These are phyloP conservation scores for Cyberlindnera lachancei DNA, from an alignment of 805 yeast genomes.

Conservation along the genomic window DNA sequence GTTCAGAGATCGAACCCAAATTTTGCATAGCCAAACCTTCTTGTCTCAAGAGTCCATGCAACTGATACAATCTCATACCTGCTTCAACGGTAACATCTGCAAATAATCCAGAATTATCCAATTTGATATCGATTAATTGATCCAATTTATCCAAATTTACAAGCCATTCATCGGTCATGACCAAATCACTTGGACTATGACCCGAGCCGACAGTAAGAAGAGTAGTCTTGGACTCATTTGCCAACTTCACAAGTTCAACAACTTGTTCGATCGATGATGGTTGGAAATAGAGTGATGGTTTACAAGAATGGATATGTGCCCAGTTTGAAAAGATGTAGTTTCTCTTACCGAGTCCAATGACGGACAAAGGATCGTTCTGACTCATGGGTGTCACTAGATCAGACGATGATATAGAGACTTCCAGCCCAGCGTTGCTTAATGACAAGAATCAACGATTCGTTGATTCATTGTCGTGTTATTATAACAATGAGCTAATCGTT, in stretches of 20 bases:
- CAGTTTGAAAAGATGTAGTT: slow-evolving; percentile 43
- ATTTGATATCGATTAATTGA: slow-evolving; percentile 40
- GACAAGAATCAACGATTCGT: no score
- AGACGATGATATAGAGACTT: no score
- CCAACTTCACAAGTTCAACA: slow-evolving; percentile 54
- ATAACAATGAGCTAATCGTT: no score
- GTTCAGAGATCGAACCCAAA: slow-evolving; percentile 89
- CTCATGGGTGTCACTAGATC: no score
- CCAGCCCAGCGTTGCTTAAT: no score
- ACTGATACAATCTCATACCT: slow-evolving; percentile 70
- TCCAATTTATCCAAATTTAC: slow-evolving; percentile 75
- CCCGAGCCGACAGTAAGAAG: slow-evolving; percentile 87
- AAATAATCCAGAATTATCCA: slow-evolving; percentile 50
- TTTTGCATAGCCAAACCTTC: slow-evolving; percentile 79
- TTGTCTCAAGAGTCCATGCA: slow-evolving; percentile 57
- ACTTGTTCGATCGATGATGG: slow-evolving; percentile 70
- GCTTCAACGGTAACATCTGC: slow-evolving; percentile 95
- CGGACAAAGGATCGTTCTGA: no score
- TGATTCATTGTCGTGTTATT: no score
- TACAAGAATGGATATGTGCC: slow-evolving; percentile 84
- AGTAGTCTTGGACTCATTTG: slow-evolving; percentile 52
- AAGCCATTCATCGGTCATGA: slow-evolving; percentile 84
- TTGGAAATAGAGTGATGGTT: slow-evolving; percentile 73
- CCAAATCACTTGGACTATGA: slow-evolving; percentile 88
- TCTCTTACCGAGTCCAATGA: slow-evolving; percentile 23